These are phyloP conservation scores for Neckera pumila DNA, from an alignment of 225 moss, liverwort and hornwort genomes.

Conservation along the genomic window DNA sequence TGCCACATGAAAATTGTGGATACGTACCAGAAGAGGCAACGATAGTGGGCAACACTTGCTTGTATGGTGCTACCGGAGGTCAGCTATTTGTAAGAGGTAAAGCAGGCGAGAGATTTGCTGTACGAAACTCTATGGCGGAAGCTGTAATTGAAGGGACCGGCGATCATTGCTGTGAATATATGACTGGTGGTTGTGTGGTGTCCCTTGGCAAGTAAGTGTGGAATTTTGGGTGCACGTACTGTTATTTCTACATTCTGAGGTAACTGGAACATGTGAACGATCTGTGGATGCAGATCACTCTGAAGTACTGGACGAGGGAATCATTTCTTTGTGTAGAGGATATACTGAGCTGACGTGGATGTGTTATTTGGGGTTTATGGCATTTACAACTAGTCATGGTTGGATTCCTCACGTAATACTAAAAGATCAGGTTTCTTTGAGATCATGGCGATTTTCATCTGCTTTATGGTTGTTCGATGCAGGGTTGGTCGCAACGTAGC, in stretches of 20 bases:
- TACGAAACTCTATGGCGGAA: constrained; percentile 77
- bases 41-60: constrained; percentile 77
- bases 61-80: constrained; percentile 88
- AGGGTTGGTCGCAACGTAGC: constrained; percentile 83
- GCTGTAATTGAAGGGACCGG: constrained; percentile 85
- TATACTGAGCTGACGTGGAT: neutral
- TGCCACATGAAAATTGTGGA: constrained; percentile 51
- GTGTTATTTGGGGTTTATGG: neutral
- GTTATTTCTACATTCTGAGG: neutral
- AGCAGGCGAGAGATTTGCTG: constrained; percentile 86
- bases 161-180: constrained; percentile 87
- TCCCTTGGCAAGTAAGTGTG: constrained; percentile 71
- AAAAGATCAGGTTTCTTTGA: neutral
- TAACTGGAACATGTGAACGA: neutral
- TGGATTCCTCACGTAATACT: neutral
- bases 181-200: constrained; percentile 92
- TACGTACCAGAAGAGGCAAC: constrained; percentile 66
- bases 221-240: neutral
- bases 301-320: neutral
- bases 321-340: neutral
- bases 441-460: neutral
- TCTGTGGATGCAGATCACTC: neutral
- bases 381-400: neutral
- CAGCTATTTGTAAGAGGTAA: constrained; percentile 71
- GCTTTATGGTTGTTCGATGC: neutral